Base-by-base conservation (phyloP, 148 eudicot species). In the Bassia scoparia region DNA sequence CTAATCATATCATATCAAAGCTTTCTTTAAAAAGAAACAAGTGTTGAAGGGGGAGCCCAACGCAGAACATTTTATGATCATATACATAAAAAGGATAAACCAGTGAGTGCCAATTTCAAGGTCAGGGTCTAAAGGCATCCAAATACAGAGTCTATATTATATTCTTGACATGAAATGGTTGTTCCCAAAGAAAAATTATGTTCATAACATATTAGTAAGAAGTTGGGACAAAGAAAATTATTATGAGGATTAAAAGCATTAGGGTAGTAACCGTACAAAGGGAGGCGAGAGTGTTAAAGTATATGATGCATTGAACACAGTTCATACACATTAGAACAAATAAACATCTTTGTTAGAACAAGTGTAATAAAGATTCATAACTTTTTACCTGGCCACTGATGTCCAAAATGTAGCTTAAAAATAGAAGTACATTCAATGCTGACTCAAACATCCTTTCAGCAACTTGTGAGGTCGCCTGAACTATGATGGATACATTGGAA, bases 401-500 rank as follows among this genome's bases (percentile, higher is more conserved):
- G 76, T 84, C 89, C 69, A 86, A 78, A 84, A 95, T 79, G 79
- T 95, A 95, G 79, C 78, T 85, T 53, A 95, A 84, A 65, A 95
- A 83, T 70, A 92, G 74, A 68, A 88, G 86, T 68, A 95, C 68
- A 81, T 88, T 90, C 83, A 92, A 73, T 10, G 91, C 92, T 81
- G 96, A 95, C 76, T 90, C 89, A 71, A 91, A 88, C 92, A 92
- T 89, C 68, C 81, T 82, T 81, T 85, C 88, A 59, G 97, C 89
- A 82, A 95, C 86, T 81, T 95, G 99, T 49, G 92, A 82, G 65
- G 93, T 92, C 59, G 97, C 92, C 74, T 89, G 96, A 76, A 95
- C 89, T 56, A 79, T 79, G 53, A 81, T 63, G 52, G 84, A 81
- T 69, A 74, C 61, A 68, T 78, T 89, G 76, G 83, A 80, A 83